A percentile compares a stretch with the other conserved stretches of the same genome.
phyloP scores from a whole-genome alignment of 148 eudicot genomes.

The Silene uniflora region DNA sequence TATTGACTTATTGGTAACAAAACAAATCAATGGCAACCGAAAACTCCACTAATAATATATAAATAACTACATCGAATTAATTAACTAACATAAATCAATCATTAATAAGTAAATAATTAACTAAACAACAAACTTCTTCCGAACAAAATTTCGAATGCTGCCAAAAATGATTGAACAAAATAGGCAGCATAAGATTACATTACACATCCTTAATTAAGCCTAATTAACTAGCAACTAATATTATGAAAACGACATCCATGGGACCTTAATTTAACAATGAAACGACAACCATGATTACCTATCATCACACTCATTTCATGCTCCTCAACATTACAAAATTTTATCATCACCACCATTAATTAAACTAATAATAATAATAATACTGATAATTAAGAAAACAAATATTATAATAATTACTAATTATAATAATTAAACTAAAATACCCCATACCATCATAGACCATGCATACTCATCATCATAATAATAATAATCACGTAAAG shows the following conservation, averaged over 20 bases:
- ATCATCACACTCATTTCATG: constrained; percentile 27
- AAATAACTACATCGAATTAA: background rate
- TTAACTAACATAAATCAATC: background rate
- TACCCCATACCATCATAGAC: background rate
- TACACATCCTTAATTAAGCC: constrained; percentile 5
- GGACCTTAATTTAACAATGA: constrained; percentile 23
- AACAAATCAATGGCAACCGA: too few relatives aligned
- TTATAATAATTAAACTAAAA: too few relatives aligned
- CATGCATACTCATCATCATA: background rate
- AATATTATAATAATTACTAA: constrained; percentile 1
- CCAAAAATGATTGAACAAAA: constrained; percentile 17
- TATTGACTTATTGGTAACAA: too few relatives aligned
- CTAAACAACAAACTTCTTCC: constrained; percentile 6
- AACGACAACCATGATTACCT: constrained; percentile 32
- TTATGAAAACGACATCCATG: constrained; percentile 25
- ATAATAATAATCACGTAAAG: too few relatives aligned
- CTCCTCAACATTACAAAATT: constrained; percentile 27
- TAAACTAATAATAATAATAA: background rate
- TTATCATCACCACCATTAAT: constrained; percentile 13
- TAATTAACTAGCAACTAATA: constrained; percentile 13
- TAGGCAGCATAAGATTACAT: constrained; percentile 14
- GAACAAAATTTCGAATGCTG: constrained; percentile 7
- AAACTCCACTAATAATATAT: too few relatives aligned
- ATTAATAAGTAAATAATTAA: background rate
- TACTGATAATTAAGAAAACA: background rate